These are phyloP conservation scores for Penicillium bialowiezense DNA, from an alignment of 495 filamentous ascomycete genomes.

Conservation along the genomic window DNA sequence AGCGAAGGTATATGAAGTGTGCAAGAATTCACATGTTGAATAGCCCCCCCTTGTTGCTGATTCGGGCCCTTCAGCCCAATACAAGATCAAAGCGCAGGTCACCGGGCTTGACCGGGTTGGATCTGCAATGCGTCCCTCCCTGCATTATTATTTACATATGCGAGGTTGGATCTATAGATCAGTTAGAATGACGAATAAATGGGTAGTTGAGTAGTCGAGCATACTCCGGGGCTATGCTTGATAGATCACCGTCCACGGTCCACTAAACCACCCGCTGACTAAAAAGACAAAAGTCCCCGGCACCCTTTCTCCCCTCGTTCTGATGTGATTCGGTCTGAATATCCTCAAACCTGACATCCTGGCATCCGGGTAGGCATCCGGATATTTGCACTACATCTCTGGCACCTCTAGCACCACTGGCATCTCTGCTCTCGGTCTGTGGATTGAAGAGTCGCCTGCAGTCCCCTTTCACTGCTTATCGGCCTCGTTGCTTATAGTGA, in stretches of 20 bases:
- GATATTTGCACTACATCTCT: no score
- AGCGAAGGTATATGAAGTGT: no score
- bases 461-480: constrained; percentile 21
- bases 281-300: background rate
- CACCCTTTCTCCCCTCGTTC: background rate
- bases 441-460: constrained; percentile 13
- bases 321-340: no score
- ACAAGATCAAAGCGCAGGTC: constrained; percentile 22
- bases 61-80: constrained; percentile 9
- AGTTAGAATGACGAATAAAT: no score
- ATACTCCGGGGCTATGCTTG: background rate
- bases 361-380: no score
- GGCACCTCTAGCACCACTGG: no score
- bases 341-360: no score
- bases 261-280: no score
- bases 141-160: constrained; percentile 16
- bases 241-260: no score
- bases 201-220: no score
- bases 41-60: background rate
- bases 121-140: constrained; percentile 20
- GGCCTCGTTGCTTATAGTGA: constrained; percentile 17
- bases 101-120: constrained; percentile 12
- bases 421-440: no score
- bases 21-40: no score
- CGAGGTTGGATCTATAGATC: background rate